Evolutionary conservation across 2,329 filamentous ascomycete genomes (phyloP).

Genomic region (Diaporthe batatas): DNA sequence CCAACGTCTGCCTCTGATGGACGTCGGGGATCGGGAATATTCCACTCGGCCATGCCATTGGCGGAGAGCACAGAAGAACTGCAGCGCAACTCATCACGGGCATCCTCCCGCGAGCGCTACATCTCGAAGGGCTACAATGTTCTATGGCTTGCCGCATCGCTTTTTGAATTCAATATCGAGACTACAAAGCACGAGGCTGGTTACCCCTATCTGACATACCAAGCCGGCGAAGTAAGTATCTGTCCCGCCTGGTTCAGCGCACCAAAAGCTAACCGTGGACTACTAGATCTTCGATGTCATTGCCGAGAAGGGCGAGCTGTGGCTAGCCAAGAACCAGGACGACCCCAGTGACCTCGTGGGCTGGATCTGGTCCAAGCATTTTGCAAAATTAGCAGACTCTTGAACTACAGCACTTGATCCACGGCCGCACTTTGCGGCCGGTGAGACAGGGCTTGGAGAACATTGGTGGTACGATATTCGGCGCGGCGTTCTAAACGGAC

Average conservation of each 20-base stretch:
- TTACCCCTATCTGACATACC: conserved; percentile 96
- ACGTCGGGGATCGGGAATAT: conserved; percentile 79
- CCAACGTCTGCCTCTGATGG: conserved; percentile 59
- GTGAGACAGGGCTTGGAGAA: neutral
- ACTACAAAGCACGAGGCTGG: conserved; percentile 92
- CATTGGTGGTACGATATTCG: conserved; percentile 29
- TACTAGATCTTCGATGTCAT: conserved; percentile 87
- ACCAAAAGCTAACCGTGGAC: conserved; percentile 34
- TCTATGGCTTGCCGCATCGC: conserved; percentile 90
- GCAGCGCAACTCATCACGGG: conserved; percentile 66
- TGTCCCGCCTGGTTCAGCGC: conserved; percentile 8
- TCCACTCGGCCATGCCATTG: conserved; percentile 89
- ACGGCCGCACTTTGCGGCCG: conserved; percentile 26
- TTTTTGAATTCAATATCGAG: conserved; percentile 98
- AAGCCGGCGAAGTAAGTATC: conserved; percentile 82
- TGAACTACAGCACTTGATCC: conserved; percentile 17
- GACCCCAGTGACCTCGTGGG: conserved; percentile 83
- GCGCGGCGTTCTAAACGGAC: conserved; percentile 36
- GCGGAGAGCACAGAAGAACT: conserved; percentile 73
- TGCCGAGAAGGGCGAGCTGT: conserved; percentile 95
- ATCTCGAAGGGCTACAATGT: conserved; percentile 74
- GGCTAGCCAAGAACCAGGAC: conserved; percentile 98
- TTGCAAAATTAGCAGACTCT: conserved; percentile 75
- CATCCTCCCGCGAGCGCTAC: conserved; percentile 70
- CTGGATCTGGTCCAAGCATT: conserved; percentile 99